phyloP scores from a whole-genome alignment of 208 protist genomes.

The Phytomonas francai region DNA sequence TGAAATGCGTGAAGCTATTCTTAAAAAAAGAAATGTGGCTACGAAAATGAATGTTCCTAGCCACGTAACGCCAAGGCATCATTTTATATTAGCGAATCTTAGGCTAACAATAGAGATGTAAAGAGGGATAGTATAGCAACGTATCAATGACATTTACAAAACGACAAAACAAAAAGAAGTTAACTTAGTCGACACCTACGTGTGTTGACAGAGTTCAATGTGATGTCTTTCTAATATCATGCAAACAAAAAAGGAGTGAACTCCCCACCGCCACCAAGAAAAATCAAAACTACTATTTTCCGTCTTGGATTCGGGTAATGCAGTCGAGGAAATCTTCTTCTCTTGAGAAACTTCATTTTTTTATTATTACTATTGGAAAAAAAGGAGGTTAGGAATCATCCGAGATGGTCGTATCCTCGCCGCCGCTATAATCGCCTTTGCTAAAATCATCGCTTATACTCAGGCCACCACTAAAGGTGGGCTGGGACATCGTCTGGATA shows the following conservation, averaged over 20 bases:
- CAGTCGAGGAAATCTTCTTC: neutral
- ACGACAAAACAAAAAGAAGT: neutral
- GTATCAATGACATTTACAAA: neutral
- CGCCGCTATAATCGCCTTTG: neutral
- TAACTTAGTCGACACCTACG: neutral
- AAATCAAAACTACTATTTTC: neutral
- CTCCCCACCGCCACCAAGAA: neutral
- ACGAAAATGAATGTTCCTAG: neutral
- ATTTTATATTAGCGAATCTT: neutral
- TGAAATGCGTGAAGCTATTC: neutral
- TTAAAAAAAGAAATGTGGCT: neutral
- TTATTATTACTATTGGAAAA: too few relatives aligned
- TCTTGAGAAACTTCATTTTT: neutral
- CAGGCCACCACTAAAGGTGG: neutral
- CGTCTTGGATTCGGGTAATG: neutral
- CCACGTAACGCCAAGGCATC: neutral
- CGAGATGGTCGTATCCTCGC: neutral
- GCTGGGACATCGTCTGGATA: slow-evolving; percentile 18
- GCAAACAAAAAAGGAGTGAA: neutral
- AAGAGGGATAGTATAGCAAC: neutral
- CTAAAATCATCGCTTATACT: neutral
- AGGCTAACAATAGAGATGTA: neutral
- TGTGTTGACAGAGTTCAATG: neutral
- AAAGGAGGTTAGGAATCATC: neutral
- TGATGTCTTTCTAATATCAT: neutral